Conservation (phyloP, 768 basidiomycete genomes). For the Podaxis carcinomalis region DNA sequence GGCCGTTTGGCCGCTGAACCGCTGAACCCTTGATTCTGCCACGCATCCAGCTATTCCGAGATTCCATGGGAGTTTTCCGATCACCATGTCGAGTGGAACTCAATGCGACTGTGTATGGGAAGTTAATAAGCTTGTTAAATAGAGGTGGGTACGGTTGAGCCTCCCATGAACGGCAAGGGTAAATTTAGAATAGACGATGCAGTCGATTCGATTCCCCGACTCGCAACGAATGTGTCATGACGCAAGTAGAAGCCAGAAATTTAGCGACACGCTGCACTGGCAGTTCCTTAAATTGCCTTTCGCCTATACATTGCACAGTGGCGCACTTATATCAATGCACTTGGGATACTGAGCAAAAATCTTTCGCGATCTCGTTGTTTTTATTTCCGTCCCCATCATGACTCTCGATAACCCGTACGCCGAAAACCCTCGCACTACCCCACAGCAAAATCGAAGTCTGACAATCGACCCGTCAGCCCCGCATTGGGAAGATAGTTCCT, state of each 20-base stretch:
- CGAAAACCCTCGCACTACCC: not conserved
- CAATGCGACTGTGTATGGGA: not conserved
- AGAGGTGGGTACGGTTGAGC: not conserved
- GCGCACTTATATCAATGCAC: not conserved
- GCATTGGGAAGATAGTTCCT: not conserved
- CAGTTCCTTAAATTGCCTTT: not conserved
- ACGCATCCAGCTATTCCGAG: not conserved
- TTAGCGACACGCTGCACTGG: not conserved
- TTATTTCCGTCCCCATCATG: not conserved
- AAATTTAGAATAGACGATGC: not conserved
- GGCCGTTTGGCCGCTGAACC: not conserved
- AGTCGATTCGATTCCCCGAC: not conserved
- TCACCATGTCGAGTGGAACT: not conserved
- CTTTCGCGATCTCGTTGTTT: not conserved
- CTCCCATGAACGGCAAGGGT: no score
- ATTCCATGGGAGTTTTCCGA: not conserved
- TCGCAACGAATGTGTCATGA: not conserved
- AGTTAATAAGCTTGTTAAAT: not conserved
- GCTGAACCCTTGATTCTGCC: not conserved
- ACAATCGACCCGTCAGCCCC: slow-evolving; percentile 3
- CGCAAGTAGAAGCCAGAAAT: not conserved
- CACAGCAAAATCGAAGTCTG: not conserved
- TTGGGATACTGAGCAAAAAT: not conserved
- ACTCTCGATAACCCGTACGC: not conserved
- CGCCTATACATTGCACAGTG: not conserved